Conservation (phyloP, 768 basidiomycete species). For the Termitomyces sp. region DNA sequence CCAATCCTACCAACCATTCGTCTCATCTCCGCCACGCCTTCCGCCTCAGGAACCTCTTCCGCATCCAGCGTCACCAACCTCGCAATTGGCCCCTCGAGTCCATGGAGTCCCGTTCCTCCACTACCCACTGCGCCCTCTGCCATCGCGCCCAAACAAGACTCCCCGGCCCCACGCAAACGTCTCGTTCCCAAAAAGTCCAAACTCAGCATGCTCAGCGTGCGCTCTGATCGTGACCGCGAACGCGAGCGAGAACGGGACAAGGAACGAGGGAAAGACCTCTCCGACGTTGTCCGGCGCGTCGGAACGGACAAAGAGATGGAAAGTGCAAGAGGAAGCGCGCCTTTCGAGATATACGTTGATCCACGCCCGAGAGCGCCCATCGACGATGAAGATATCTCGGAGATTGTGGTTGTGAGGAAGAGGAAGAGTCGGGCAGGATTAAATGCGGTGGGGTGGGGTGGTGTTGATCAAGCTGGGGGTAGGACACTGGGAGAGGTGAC, state of each 20-base stretch:
- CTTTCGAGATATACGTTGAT: slow-evolving; percentile 69
- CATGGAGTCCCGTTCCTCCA: slow-evolving; percentile 9
- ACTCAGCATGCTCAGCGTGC: slow-evolving; percentile 35
- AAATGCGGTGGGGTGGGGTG: slow-evolving; percentile 43
- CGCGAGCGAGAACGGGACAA: slow-evolving; percentile 19
- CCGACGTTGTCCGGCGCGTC: slow-evolving; percentile 53
- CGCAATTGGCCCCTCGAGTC: slow-evolving; percentile 21
- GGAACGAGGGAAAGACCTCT: slow-evolving; percentile 41
- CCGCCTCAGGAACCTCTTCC: slow-evolving; percentile 37
- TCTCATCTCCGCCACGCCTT: slow-evolving; percentile 64
- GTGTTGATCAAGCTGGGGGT: slow-evolving; percentile 29
- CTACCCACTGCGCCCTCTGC: neutral
- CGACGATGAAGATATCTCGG: slow-evolving; percentile 55
- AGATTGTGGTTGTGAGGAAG: slow-evolving; percentile 73
- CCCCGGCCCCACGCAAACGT: slow-evolving; percentile 27
- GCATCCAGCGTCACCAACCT: slow-evolving; percentile 17
- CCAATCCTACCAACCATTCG: slow-evolving; percentile 53
- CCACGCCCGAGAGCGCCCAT: slow-evolving; percentile 18
- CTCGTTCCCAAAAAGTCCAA: slow-evolving; percentile 75
- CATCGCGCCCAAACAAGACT: slow-evolving; percentile 23
- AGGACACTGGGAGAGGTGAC: slow-evolving; percentile 52
- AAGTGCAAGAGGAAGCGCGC: slow-evolving; percentile 8
- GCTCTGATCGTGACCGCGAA: neutral
- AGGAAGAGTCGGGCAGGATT: slow-evolving; percentile 60
- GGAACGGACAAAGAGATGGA: slow-evolving; percentile 20